phyloP scores from a whole-genome alignment of 768 basidiomycete species.

The Mycena galopus region DNA sequence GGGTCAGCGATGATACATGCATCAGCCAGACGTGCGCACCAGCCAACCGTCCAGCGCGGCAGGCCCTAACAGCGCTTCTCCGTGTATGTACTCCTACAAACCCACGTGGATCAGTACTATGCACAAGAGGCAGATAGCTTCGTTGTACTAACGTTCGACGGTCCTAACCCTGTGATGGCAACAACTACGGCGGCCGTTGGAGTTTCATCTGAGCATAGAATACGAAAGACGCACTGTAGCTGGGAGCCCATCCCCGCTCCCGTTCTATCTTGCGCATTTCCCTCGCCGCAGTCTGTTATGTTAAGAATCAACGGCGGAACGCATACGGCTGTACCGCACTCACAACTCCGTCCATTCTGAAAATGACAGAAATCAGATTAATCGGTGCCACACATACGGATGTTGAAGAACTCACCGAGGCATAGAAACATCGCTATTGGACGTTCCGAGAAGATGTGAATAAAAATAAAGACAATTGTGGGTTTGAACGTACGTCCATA shows the following conservation, averaged over 20 bases:
- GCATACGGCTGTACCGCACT: background rate
- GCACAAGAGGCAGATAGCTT: too few species aligned
- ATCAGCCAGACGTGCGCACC: constrained; percentile 2
- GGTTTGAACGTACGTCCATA: constrained; percentile 29
- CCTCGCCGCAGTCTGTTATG: constrained; percentile 30
- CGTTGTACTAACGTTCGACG: constrained; percentile 20
- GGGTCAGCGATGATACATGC: background rate
- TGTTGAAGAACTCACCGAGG: constrained; percentile 32
- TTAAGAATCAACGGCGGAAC: too few species aligned
- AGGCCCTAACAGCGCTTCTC: constrained; percentile 21
- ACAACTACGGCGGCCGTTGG: constrained; percentile 23
- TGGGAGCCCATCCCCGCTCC: constrained; percentile 20
- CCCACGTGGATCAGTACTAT: too few species aligned
- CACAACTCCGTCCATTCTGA: constrained; percentile 31
- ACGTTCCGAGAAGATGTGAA: background rate
- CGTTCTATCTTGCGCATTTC: constrained; percentile 29
- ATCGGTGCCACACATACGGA: too few species aligned
- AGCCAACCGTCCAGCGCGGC: constrained; percentile 32
- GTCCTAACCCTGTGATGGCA: constrained; percentile 29
- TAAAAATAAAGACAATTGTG: background rate
- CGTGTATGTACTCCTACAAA: constrained; percentile 26
- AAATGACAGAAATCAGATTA: too few species aligned
- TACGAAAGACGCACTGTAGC: constrained; percentile 20
- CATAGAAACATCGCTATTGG: constrained; percentile 27
- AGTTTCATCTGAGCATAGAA: too few species aligned